These are phyloP conservation scores for Trichoderma endophyticum DNA, from an alignment of 2,329 filamentous ascomycete genomes.

Conservation along the genomic window DNA sequence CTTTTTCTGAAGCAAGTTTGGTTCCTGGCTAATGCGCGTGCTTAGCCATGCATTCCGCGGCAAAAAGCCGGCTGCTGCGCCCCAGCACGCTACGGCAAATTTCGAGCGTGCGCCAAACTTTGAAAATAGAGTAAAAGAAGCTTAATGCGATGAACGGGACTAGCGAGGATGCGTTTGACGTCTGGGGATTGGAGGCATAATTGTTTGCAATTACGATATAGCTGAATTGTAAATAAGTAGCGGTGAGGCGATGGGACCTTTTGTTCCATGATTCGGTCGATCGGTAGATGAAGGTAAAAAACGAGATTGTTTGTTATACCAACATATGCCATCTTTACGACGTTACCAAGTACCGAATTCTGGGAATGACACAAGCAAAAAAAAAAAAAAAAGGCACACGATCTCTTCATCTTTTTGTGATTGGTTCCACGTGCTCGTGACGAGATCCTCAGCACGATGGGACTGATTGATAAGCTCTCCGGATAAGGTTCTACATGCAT, in stretches of 20 bases:
- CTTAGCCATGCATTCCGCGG: neutral
- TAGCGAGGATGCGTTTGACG: neutral
- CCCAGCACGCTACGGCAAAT: neutral
- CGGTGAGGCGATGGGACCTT: neutral
- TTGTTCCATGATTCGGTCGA: neutral
- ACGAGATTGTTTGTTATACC: neutral
- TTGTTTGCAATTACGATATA: neutral
- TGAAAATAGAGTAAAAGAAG: conserved; percentile 6
- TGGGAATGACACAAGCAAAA: neutral
- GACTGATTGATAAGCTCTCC: neutral
- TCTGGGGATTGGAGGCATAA: neutral
- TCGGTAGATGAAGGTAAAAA: neutral
- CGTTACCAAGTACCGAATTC: neutral
- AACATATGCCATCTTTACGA: neutral
- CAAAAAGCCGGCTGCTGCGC: neutral
- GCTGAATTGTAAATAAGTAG: neutral
- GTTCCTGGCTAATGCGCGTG: neutral
- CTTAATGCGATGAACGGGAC: neutral
- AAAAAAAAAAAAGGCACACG: neutral
- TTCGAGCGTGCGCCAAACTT: neutral
- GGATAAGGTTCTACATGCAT: neutral
- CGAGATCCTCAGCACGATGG: neutral
- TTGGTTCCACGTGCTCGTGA: neutral
- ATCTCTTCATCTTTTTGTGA: neutral
- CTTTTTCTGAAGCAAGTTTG: neutral